Percentiles rank a stretch among this genome's conserved stretches.
Evolutionary conservation across 2,329 filamentous ascomycete genomes (phyloP).

Genomic region (Neopestalotiopsis sp.): DNA sequence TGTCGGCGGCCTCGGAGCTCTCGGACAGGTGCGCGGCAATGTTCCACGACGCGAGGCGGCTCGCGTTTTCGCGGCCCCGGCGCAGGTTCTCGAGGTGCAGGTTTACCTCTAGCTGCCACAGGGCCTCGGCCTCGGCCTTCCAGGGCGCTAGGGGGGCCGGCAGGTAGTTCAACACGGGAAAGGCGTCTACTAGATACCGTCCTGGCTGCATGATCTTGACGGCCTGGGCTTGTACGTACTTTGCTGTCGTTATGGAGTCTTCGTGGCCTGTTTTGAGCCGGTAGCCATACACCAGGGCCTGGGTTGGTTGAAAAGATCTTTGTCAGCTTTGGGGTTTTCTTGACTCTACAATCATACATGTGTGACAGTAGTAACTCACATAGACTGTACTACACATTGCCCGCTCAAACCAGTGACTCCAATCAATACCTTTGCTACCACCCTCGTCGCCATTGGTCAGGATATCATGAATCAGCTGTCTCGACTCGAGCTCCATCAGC

Average conservation of each 20-base stretch:
- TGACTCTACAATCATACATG: neutral
- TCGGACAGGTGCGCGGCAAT: constrained; percentile 35
- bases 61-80: constrained; percentile 22
- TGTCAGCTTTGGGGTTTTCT: neutral
- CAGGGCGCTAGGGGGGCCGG: constrained; percentile 42
- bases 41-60: constrained; percentile 37
- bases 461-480: constrained; percentile 48
- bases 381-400: constrained; percentile 44
- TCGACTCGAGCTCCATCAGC: constrained; percentile 52
- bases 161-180: constrained; percentile 47
- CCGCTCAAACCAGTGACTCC: constrained; percentile 40
- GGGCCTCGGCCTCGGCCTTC: constrained; percentile 38
- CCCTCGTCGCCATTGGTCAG: constrained; percentile 35
- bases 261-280: constrained; percentile 36
- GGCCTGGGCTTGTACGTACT: constrained; percentile 33
- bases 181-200: constrained; percentile 45
- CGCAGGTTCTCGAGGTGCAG: constrained; percentile 35
- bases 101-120: constrained; percentile 29
- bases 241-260: constrained; percentile 29
- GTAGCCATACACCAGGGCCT: constrained; percentile 41
- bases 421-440: constrained; percentile 32
- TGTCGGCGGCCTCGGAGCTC: constrained; percentile 26
- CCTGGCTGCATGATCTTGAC: constrained; percentile 35
- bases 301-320: neutral
- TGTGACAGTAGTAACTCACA: neutral